Percentiles rank a stretch among this genome's conserved stretches.
Evolutionary conservation across 306 rosid genomes (phyloP).

Genomic region (Vigna angularis): DNA sequence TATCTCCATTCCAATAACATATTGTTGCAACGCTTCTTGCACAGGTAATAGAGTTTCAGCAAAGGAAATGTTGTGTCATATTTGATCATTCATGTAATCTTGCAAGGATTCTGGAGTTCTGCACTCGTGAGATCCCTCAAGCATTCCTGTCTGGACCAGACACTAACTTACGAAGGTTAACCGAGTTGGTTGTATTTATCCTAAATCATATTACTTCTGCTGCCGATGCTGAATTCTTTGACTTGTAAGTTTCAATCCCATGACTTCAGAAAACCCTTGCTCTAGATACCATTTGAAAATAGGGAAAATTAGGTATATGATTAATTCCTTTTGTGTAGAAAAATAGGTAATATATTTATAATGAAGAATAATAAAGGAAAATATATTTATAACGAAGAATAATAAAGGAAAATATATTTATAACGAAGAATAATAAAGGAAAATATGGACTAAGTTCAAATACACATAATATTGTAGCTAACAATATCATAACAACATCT

Average conservation of each 20-base stretch:
- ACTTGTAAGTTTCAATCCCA: slow-evolving; percentile 69
- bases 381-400: no score
- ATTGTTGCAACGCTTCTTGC: slow-evolving; percentile 45
- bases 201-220: slow-evolving; percentile 83
- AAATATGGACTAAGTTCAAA: no score
- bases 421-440: no score
- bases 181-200: slow-evolving; percentile 89
- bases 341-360: no score
- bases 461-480: no score
- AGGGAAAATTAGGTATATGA: no score
- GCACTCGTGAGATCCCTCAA: slow-evolving; percentile 88
- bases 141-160: slow-evolving; percentile 85
- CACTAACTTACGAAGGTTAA: slow-evolving; percentile 90
- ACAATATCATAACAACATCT: no score
- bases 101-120: slow-evolving; percentile 85
- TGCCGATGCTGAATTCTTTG: slow-evolving; percentile 87
- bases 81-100: slow-evolving; percentile 98
- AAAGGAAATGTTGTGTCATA: slow-evolving; percentile 88
- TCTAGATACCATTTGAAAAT: no score
- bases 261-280: neutral
- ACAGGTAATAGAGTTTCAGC: slow-evolving; percentile 96
- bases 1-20: slow-evolving; percentile 30
- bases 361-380: no score
- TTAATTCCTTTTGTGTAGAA: no score
- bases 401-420: no score